Evolutionary conservation across 2,329 filamentous ascomycete species (phyloP).

Genomic region (Apiospora hydei): DNA sequence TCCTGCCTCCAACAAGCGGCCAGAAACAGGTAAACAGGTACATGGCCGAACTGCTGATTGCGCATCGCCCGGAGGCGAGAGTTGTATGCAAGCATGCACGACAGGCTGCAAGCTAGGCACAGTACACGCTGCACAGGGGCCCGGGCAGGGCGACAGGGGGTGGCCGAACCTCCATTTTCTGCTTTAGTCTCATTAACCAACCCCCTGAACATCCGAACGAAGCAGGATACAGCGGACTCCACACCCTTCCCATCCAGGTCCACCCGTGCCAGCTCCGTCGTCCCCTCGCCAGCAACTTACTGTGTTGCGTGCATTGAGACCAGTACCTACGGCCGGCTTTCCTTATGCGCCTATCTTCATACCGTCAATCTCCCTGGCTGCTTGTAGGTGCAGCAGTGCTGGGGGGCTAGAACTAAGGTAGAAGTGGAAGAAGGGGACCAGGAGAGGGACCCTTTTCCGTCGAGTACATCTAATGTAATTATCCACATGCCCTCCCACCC

Average conservation of each 20-base stretch:
- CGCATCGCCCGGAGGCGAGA: background rate
- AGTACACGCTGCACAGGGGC: background rate
- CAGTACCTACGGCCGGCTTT: background rate
- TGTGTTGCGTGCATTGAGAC: slow-evolving; percentile 15
- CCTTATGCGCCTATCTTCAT: slow-evolving; percentile 21
- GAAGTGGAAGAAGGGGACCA: background rate
- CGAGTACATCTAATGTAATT: slow-evolving; percentile 17
- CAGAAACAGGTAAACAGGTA: background rate
- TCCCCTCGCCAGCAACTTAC: background rate
- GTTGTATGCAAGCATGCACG: background rate
- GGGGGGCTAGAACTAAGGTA: slow-evolving; percentile 2
- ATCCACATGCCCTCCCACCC: slow-evolving; percentile 16
- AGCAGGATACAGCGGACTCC: slow-evolving; percentile 10
- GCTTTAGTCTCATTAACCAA: slow-evolving; percentile 22
- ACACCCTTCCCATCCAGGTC: slow-evolving; percentile 5
- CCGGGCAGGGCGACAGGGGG: background rate
- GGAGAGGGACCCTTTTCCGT: slow-evolving; percentile 6
- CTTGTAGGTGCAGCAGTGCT: background rate
- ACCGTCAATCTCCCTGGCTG: slow-evolving; percentile 5
- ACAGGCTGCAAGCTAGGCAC: background rate
- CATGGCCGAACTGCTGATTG: background rate
- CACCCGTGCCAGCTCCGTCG: slow-evolving; percentile 18
- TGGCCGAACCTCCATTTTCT: background rate
- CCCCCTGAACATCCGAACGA: slow-evolving; percentile 18
- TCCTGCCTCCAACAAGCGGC: background rate